phyloP scores from a whole-genome alignment of 192 early-diverging fungal species.

The Phycomyces blakesleeanus region DNA sequence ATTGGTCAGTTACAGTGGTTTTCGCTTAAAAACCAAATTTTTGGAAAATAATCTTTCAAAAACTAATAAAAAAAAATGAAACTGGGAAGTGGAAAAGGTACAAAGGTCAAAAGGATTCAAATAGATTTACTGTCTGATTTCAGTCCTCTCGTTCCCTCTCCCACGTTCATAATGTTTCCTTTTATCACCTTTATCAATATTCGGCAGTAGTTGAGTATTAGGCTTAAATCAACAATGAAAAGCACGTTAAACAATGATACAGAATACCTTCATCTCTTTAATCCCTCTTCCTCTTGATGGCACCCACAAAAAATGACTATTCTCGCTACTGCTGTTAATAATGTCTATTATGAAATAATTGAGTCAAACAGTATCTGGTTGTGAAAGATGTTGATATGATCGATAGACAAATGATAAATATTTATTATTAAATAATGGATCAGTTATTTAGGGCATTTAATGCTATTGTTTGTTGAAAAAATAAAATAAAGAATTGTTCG shows the following conservation, averaged over 20 bases:
- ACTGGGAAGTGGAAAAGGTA: neutral
- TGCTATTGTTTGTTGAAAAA: conserved; percentile 9
- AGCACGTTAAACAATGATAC: conserved; percentile 8
- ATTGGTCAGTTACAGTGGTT: too few species aligned
- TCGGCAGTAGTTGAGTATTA: conserved; percentile 3
- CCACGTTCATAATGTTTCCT: conserved; percentile 2
- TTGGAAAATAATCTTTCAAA: too few species aligned
- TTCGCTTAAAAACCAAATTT: too few species aligned
- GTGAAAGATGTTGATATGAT: conserved; percentile 5
- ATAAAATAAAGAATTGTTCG: neutral
- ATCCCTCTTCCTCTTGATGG: neutral
- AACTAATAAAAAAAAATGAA: too few species aligned
- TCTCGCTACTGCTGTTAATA: conserved; percentile 8
- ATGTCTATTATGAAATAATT: conserved; percentile 13
- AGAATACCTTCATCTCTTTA: conserved; percentile 10
- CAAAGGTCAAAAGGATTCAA: conserved; percentile 9
- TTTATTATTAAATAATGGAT: neutral
- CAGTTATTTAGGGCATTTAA: conserved; percentile 3
- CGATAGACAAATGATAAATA: conserved; percentile 10
- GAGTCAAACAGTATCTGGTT: conserved; percentile 5
- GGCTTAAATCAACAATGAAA: conserved; percentile 12
- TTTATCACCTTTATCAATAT: conserved; percentile 13
- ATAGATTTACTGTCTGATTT: conserved; percentile 10
- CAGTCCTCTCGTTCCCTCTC: neutral
- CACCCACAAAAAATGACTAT: conserved; percentile 2